Percentiles rank a stretch among this genome's conserved stretches.
Evolutionary conservation across 2,329 filamentous ascomycete species (phyloP).

Genomic region (Epichloe hybrida): DNA sequence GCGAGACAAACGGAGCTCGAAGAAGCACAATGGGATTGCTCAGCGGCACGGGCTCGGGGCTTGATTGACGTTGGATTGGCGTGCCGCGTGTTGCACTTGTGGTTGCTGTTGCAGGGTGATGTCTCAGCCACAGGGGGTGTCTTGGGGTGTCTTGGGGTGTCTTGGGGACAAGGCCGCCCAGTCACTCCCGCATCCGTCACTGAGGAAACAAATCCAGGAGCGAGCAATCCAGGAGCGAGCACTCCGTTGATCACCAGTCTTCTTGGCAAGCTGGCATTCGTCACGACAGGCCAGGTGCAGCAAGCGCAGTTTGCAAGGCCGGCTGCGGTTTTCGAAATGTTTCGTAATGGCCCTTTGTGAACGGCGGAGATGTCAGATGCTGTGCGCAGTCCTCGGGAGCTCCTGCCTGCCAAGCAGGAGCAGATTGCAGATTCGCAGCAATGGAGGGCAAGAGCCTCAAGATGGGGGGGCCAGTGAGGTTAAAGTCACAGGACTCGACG

Average conservation of each 20-base stretch:
- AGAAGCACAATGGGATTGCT: background rate
- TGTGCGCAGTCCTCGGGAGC: background rate
- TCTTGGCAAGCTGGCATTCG: background rate
- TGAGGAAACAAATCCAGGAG: slow-evolving; percentile 9
- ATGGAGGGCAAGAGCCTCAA: background rate
- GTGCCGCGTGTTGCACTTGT: background rate
- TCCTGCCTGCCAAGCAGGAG: background rate
- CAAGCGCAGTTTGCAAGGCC: background rate
- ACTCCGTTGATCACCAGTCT: background rate
- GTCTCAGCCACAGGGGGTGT: slow-evolving; percentile 13
- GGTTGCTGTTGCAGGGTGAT: slow-evolving; percentile 5
- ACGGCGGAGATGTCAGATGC: background rate
- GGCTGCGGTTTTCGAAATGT: background rate
- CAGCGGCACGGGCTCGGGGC: background rate
- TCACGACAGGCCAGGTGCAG: background rate
- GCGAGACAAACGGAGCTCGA: background rate
- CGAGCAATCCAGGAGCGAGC: background rate
- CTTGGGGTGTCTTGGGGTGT: slow-evolving; percentile 4
- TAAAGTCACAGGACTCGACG: background rate
- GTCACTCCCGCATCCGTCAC: slow-evolving; percentile 11
- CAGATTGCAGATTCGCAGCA: background rate
- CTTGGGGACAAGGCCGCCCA: background rate
- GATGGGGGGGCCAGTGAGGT: no score
- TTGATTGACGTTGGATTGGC: background rate
- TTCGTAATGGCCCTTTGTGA: background rate